These are phyloP conservation scores for Lactifluus volemus DNA, from an alignment of 768 basidiomycete genomes.

Conservation along the genomic window DNA sequence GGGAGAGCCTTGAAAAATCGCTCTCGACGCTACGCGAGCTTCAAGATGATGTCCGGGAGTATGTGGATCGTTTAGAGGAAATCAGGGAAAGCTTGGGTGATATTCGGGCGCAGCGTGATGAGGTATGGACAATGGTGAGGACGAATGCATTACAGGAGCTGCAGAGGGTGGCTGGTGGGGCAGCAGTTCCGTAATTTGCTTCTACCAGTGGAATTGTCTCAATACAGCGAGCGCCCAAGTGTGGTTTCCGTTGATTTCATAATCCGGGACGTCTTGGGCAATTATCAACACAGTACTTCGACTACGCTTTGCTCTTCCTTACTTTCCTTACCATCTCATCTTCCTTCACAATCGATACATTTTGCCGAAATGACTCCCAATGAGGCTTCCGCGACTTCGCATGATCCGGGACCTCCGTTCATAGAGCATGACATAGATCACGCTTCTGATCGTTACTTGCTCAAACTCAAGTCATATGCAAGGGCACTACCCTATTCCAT, in stretches of 20 bases:
- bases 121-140: conserved; percentile 70
- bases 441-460: conserved; percentile 40
- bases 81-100: conserved; percentile 76
- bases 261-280: background rate
- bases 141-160: conserved; percentile 67
- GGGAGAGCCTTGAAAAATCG: conserved; percentile 66
- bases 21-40: conserved; percentile 66
- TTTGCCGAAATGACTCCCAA: conserved; percentile 11
- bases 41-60: conserved; percentile 81
- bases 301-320: background rate
- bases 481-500: conserved; percentile 65
- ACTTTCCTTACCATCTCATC: background rate
- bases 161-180: conserved; percentile 46
- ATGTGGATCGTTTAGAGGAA: conserved; percentile 76
- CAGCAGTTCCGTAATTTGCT: background rate
- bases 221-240: background rate
- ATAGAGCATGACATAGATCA: conserved; percentile 28
- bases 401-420: conserved; percentile 27
- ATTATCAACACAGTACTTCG: background rate
- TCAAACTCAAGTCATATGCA: conserved; percentile 56
- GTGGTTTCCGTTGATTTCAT: conserved; percentile 6
- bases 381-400: conserved; percentile 19
- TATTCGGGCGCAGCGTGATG: conserved; percentile 58
- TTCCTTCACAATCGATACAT: background rate
- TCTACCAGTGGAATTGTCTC: background rate